Evolutionary conservation across 257 asterid species (phyloP).

Genomic region (Osmanthus fragrans): DNA sequence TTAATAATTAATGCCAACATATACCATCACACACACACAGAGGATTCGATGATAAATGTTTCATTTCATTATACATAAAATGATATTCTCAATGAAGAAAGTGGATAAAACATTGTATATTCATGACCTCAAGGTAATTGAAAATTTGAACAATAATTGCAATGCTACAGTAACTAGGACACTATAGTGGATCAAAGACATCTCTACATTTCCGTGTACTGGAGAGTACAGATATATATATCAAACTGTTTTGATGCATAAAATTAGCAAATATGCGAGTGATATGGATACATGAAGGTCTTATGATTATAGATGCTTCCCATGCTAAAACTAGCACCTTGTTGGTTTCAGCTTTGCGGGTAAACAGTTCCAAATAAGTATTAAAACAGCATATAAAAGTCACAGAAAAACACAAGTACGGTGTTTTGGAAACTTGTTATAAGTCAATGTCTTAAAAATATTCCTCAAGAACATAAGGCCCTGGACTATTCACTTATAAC

Average conservation of each 20-base stretch:
- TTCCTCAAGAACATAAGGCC: not conserved
- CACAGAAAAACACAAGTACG: not conserved
- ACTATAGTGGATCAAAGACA: not conserved
- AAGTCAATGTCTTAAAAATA: not conserved
- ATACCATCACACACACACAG: too few species aligned
- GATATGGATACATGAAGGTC: not conserved
- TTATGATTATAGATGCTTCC: not conserved
- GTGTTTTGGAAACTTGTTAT: not conserved
- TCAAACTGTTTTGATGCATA: not conserved
- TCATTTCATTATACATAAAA: not conserved
- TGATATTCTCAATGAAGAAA: not conserved
- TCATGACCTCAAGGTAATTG: not conserved
- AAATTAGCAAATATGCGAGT: not conserved
- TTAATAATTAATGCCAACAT: not conserved
- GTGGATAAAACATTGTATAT: not conserved
- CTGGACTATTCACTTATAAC: not conserved
- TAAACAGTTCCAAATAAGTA: not conserved
- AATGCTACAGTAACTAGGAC: not conserved
- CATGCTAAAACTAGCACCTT: not conserved
- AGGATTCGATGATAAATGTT: not conserved
- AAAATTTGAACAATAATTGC: not conserved
- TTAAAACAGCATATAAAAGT: not conserved
- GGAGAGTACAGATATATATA: not conserved
- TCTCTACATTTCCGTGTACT: not conserved
- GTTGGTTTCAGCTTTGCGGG: not conserved